Conservation (phyloP, 768 basidiomycete genomes). For the Candolleomyces efflorescens region DNA sequence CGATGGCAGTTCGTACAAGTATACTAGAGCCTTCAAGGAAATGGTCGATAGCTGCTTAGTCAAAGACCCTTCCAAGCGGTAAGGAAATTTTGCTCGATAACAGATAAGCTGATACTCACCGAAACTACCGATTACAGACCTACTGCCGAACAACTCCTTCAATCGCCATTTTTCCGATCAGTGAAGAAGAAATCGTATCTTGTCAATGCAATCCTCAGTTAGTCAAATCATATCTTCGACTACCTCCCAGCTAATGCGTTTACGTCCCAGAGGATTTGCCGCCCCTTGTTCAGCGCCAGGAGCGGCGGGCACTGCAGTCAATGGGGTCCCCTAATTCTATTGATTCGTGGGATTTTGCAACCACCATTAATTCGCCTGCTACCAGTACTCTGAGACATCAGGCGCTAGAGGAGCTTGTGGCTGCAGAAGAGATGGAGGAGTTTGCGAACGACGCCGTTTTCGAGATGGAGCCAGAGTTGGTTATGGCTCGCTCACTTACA, state of each 20-base stretch:
- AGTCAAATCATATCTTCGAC: background rate
- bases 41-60: slow-evolving; percentile 76
- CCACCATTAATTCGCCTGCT: slow-evolving; percentile 38
- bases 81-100: slow-evolving; percentile 1
- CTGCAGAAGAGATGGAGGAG: slow-evolving; percentile 21
- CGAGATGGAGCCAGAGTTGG: slow-evolving; percentile 26
- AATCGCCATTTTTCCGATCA: slow-evolving; percentile 71
- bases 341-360: slow-evolving; percentile 80
- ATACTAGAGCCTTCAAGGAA: slow-evolving; percentile 79
- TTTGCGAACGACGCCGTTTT: slow-evolving; percentile 26
- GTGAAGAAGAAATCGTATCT: slow-evolving; percentile 80
- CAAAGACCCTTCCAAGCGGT: slow-evolving; percentile 83
- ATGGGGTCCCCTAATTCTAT: slow-evolving; percentile 42
- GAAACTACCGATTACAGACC: slow-evolving; percentile 42
- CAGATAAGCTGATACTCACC: too few relatives aligned
- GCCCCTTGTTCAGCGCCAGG: slow-evolving; percentile 68
- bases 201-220: slow-evolving; percentile 69
- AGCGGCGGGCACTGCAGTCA: slow-evolving; percentile 47
- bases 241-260: background rate
- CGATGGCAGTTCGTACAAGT: slow-evolving; percentile 65
- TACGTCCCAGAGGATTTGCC: slow-evolving; percentile 53
- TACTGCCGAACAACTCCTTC: slow-evolving; percentile 71
- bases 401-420: slow-evolving; percentile 19
- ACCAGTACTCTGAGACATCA: slow-evolving; percentile 23
- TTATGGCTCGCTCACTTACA: slow-evolving; percentile 13